A percentile compares a stretch with the other conserved stretches of the same genome.
phyloP scores from a whole-genome alignment of 2,329 filamentous ascomycete genomes.

The Botrytis paeoniae region DNA sequence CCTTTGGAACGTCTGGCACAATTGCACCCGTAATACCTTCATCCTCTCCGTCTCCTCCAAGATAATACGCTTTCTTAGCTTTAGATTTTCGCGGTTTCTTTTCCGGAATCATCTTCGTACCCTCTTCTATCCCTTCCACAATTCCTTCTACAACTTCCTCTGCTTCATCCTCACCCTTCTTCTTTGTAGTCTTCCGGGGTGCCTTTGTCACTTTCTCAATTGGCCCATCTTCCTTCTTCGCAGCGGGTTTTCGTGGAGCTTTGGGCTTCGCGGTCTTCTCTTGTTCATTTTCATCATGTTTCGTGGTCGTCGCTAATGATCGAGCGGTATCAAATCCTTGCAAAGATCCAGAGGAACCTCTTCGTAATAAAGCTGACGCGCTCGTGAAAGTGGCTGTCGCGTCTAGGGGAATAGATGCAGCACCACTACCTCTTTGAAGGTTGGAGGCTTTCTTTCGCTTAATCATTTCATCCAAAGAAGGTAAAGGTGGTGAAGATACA shows the following conservation, averaged over 20 bases:
- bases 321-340: conserved; percentile 16
- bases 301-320: neutral
- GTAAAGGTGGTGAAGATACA: conserved; percentile 41
- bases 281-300: conserved; percentile 33
- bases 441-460: conserved; percentile 37
- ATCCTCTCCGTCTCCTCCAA: neutral
- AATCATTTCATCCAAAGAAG: conserved; percentile 50
- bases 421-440: conserved; percentile 41
- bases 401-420: conserved; percentile 41
- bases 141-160: neutral
- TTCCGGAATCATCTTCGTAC: conserved; percentile 19
- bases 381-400: conserved; percentile 43
- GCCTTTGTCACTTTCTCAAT: conserved; percentile 30
- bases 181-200: conserved; percentile 24
- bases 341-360: conserved; percentile 8
- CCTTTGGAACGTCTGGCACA: neutral
- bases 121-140: neutral
- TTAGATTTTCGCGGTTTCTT: conserved; percentile 28
- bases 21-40: too few relatives aligned
- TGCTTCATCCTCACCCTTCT: conserved; percentile 18
- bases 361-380: conserved; percentile 38
- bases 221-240: conserved; percentile 17
- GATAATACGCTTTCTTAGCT: conserved; percentile 29
- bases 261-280: conserved; percentile 30
- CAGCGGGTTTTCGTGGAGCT: conserved; percentile 16